These are phyloP conservation scores for Elongisporangium anandrum DNA, from an alignment of 352 stramenopile species.

Conservation along the genomic window DNA sequence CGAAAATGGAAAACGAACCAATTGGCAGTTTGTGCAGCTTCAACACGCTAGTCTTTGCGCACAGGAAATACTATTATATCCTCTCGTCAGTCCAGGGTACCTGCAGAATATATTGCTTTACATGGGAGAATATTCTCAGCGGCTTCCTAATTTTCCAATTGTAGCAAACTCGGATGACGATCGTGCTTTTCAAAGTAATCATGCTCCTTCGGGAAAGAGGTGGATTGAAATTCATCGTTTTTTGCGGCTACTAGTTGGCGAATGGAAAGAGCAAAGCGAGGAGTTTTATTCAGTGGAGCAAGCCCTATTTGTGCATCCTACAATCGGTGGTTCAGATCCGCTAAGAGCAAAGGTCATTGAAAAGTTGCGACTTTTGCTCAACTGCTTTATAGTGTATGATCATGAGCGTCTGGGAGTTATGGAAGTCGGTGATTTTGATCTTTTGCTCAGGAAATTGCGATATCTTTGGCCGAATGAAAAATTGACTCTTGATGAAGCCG, in stretches of 20 bases:
- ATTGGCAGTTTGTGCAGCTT: conserved; percentile 64
- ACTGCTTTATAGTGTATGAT: conserved; percentile 73
- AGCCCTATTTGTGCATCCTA: conserved; percentile 39
- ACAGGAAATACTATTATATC: conserved; percentile 69
- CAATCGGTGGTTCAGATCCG: conserved; percentile 11
- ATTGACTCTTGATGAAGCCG: conserved; percentile 30
- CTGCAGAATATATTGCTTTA: conserved; percentile 51
- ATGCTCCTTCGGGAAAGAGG: neutral
- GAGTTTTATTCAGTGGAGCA: conserved; percentile 47
- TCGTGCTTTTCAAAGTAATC: neutral
- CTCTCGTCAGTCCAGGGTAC: conserved; percentile 57
- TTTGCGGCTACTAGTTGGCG: conserved; percentile 52
- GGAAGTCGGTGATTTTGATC: conserved; percentile 41
- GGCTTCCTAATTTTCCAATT: conserved; percentile 10
- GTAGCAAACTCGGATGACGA: neutral
- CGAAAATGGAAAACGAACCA: conserved; percentile 16
- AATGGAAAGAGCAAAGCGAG: conserved; percentile 66
- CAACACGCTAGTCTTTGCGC: conserved; percentile 51
- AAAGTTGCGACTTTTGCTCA: conserved; percentile 60
- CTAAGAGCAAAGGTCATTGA: conserved; percentile 21
- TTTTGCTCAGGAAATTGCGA: conserved; percentile 42
- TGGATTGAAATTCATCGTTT: conserved; percentile 73
- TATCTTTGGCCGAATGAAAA: conserved; percentile 63
- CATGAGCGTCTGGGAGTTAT: conserved; percentile 52
- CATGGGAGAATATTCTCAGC: conserved; percentile 50